Base-by-base conservation (phyloP, 179 eudicot genomes). In the Kewa caespitosa region DNA sequence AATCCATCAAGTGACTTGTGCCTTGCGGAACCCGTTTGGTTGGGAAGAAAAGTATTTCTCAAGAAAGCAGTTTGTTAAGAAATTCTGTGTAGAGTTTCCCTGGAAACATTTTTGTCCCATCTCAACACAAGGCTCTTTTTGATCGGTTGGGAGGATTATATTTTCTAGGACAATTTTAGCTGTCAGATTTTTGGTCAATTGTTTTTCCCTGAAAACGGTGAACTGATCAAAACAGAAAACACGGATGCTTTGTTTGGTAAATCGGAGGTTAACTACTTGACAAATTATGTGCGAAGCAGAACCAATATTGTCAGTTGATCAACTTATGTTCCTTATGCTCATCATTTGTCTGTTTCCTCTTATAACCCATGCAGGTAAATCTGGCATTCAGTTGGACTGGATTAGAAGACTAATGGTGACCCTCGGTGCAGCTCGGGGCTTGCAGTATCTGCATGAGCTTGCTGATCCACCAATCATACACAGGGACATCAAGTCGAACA, bases 401-500 rank as follows among this genome's bases (percentile, higher is more conserved):
- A 74, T 80, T 38, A 79, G 84, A 72, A 78, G 89, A 82, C 69
- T 86, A 50, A 84, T 69, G 74, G 74, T 84, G 1, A 66, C 84
- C 10, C 85, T 84, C 28, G 89, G 87, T 28, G 79, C 89, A 20
- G 89, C 89, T 52, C 80, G 87, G 20, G 87, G 89, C 18, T 71
- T 81, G 77, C 82, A 79, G 22, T 85, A 85, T 76, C 80, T 85
- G 34, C 88, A 85, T 70, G 86, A 85, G 78, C 85, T 85, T 37
- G 88, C 88, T 77, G 81, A 81, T 77, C 89, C 89, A 37, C 89
- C 89, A 67, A 83, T 86, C 46, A 86, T 85, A 66, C 88, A 85
- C 76, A 80, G 86, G 72, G 86, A 83, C 73, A 80, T 83, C 48
- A 84, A 84, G 73, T 78, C 86, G 3, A 72, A 38, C 50, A 84